phyloP scores from a whole-genome alignment of 768 basidiomycete genomes.

The Trichaptum fuscoviolaceum region DNA sequence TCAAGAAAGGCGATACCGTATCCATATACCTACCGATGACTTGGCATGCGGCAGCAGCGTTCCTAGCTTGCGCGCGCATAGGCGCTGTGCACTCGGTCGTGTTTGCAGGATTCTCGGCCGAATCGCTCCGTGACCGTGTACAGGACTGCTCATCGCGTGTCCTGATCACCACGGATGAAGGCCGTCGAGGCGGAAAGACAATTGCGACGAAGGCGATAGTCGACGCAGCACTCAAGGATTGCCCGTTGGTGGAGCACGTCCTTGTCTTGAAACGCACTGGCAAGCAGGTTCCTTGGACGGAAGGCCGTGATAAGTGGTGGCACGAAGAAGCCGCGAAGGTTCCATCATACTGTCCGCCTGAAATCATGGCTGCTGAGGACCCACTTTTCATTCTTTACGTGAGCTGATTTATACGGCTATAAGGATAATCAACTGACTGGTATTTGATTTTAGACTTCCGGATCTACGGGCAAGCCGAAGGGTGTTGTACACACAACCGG shows the following conservation, averaged over 20 bases:
- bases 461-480: slow-evolving; percentile 94
- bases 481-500: slow-evolving; percentile 90
- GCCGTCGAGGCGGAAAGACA: slow-evolving; percentile 86
- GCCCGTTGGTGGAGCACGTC: slow-evolving; percentile 84
- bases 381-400: slow-evolving; percentile 99
- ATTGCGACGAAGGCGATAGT: slow-evolving; percentile 95
- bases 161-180: slow-evolving; percentile 96
- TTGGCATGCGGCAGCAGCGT: slow-evolving; percentile 93
- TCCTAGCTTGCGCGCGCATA: slow-evolving; percentile 96
- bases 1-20: slow-evolving; percentile 94
- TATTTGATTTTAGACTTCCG: slow-evolving; percentile 65
- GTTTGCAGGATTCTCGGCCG: slow-evolving; percentile 95
- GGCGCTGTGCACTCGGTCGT: slow-evolving; percentile 97
- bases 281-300: slow-evolving; percentile 69
- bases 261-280: slow-evolving; percentile 89
- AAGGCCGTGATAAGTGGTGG: slow-evolving; percentile 94
- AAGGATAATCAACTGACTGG: slow-evolving; percentile 10
- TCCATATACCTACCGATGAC: slow-evolving; percentile 93
- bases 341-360: slow-evolving; percentile 81
- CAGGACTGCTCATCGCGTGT: slow-evolving; percentile 86
- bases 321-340: slow-evolving; percentile 86
- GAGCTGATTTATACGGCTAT: slow-evolving; percentile 28
- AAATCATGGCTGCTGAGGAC: slow-evolving; percentile 88
- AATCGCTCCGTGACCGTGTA: slow-evolving; percentile 88
- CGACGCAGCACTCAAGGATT: slow-evolving; percentile 82